Evolutionary conservation across 352 stramenopile species (phyloP).

Genomic region (Pythium oligandrum): DNA sequence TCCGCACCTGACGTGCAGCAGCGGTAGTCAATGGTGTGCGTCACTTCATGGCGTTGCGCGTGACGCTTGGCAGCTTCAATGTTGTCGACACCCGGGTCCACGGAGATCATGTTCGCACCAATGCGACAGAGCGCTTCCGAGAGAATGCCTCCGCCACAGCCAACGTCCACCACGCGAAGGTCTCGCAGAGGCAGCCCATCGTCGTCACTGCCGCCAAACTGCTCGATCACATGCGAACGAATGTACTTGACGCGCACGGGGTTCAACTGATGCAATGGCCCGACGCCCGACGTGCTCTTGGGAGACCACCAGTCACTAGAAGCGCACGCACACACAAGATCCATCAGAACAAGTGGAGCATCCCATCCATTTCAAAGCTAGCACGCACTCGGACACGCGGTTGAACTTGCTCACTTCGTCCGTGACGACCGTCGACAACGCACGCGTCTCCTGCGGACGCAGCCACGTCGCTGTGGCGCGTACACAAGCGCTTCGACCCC

Average conservation of each 20-base stretch:
- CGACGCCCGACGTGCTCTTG: slow-evolving; percentile 66
- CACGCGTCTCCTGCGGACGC: slow-evolving; percentile 2
- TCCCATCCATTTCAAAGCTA: not conserved
- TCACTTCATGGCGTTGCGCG: slow-evolving; percentile 40
- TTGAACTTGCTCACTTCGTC: slow-evolving; percentile 86
- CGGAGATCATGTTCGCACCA: slow-evolving; percentile 65
- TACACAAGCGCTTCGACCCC: not conserved
- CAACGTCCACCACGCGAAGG: slow-evolving; percentile 65
- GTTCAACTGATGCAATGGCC: slow-evolving; percentile 77
- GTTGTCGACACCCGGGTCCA: slow-evolving; percentile 66
- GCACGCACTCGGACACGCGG: slow-evolving; percentile 52
- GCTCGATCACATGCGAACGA: slow-evolving; percentile 52
- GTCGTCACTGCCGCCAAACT: slow-evolving; percentile 46
- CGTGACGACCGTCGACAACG: slow-evolving; percentile 61
- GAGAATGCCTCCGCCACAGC: slow-evolving; percentile 80
- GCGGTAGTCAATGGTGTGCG: slow-evolving; percentile 74
- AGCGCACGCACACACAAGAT: not conserved
- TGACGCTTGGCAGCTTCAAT: slow-evolving; percentile 69
- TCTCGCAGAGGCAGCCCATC: slow-evolving; percentile 47
- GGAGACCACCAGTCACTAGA: slow-evolving; percentile 81
- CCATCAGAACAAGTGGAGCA: not conserved
- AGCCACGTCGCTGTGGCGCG: not conserved
- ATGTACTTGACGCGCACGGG: slow-evolving; percentile 85
- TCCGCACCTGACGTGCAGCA: slow-evolving; percentile 66
- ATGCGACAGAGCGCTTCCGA: slow-evolving; percentile 77